Percentiles rank a stretch among this genome's conserved stretches.
Conservation (phyloP, 2,329 filamentous ascomycete genomes). For the Ilyonectria mors-panacis region DNA sequence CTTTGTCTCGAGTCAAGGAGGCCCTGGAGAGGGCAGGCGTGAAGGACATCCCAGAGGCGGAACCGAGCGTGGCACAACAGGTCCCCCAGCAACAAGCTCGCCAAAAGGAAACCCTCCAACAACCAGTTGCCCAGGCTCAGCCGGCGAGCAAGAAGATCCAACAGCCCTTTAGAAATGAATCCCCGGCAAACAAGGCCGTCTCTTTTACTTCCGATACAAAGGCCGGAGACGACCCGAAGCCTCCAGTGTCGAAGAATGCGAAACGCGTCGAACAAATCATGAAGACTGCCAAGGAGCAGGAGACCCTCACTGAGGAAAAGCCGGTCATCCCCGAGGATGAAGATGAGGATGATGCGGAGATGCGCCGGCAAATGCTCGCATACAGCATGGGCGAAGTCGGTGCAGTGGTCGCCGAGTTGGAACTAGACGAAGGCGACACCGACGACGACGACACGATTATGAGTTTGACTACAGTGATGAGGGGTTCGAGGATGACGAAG, state of each 20-base stretch:
- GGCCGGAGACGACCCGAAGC: constrained; percentile 54
- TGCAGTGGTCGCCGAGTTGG: constrained; percentile 91
- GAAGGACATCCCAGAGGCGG: constrained; percentile 57
- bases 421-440: constrained; percentile 79
- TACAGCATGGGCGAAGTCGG: constrained; percentile 93
- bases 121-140: constrained; percentile 16
- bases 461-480: constrained; percentile 71
- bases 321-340: constrained; percentile 80
- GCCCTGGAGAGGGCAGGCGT: constrained; percentile 84
- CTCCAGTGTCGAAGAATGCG: constrained; percentile 58
- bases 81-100: background rate
- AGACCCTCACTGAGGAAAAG: constrained; percentile 60
- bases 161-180: constrained; percentile 9
- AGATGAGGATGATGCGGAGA: constrained; percentile 81
- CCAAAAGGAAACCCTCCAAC: constrained; percentile 8
- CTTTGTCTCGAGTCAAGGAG: constrained; percentile 78
- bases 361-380: constrained; percentile 90
- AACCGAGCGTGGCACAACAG: constrained; percentile 24
- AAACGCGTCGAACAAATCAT: constrained; percentile 70
- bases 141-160: constrained; percentile 12
- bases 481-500: constrained; percentile 66
- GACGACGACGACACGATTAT: constrained; percentile 68
- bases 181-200: constrained; percentile 68
- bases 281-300: constrained; percentile 68
- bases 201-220: constrained; percentile 76